Evolutionary conservation across 1,284 basidiomycete species (phyloP).

Genomic region (Cryptococcus jaspeensis): DNA sequence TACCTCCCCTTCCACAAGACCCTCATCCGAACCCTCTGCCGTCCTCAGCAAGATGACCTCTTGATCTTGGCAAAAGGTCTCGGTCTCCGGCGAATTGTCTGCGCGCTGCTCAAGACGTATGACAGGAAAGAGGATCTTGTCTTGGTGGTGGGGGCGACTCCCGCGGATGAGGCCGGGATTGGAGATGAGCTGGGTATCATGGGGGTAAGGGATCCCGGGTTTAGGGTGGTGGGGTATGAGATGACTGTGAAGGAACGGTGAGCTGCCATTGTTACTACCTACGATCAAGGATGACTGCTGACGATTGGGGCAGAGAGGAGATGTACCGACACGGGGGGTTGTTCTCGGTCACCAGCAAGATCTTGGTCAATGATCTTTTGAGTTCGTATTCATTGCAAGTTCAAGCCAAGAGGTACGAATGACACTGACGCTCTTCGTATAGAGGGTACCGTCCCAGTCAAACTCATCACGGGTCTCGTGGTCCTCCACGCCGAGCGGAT

Average conservation of each 20-base stretch:
- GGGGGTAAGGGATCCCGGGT: slow-evolving; percentile 81
- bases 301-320: slow-evolving; percentile 61
- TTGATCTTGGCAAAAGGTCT: slow-evolving; percentile 82
- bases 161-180: slow-evolving; percentile 85
- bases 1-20: slow-evolving; percentile 52
- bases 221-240: slow-evolving; percentile 82
- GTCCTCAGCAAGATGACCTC: slow-evolving; percentile 74
- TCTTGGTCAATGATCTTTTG: slow-evolving; percentile 93
- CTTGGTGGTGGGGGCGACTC: slow-evolving; percentile 70
- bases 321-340: slow-evolving; percentile 85
- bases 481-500: slow-evolving; percentile 92
- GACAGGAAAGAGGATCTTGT: slow-evolving; percentile 82
- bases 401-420: too few species aligned
- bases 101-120: slow-evolving; percentile 86
- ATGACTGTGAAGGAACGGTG: slow-evolving; percentile 76
- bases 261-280: slow-evolving; percentile 23
- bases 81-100: slow-evolving; percentile 73
- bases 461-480: slow-evolving; percentile 86
- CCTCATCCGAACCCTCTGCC: slow-evolving; percentile 52
- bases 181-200: slow-evolving; percentile 90
- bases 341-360: slow-evolving; percentile 87
- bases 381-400: slow-evolving; percentile 47
- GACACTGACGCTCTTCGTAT: slow-evolving; percentile 2
- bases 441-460: slow-evolving; percentile 72
- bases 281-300: neutral